A percentile compares a stretch with the other conserved stretches of the same genome.
Evolutionary conservation across 352 stramenopile species (phyloP).

Genomic region (Globisporangium paddicum): DNA sequence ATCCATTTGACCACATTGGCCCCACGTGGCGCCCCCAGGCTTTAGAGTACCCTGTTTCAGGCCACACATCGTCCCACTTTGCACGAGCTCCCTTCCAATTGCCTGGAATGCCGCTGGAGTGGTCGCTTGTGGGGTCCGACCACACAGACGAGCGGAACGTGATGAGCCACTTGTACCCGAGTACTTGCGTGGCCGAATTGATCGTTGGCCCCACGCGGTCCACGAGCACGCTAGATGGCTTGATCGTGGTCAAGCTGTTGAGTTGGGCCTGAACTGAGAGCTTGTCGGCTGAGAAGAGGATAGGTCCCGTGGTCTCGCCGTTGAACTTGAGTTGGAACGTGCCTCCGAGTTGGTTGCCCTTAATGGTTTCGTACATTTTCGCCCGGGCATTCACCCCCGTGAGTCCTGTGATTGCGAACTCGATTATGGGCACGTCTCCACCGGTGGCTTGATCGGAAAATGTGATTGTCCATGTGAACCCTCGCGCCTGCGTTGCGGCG

Average conservation of each 20-base stretch:
- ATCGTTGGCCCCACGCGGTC: slow-evolving; percentile 38
- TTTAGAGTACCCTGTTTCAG: slow-evolving; percentile 91
- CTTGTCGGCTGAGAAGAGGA: slow-evolving; percentile 82
- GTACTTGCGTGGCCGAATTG: slow-evolving; percentile 57
- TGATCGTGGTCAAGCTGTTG: slow-evolving; percentile 91
- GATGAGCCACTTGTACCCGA: slow-evolving; percentile 88
- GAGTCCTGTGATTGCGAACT: slow-evolving; percentile 30
- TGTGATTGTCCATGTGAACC: slow-evolving; percentile 81
- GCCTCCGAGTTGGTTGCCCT: slow-evolving; percentile 87
- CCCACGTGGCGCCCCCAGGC: slow-evolving; percentile 96
- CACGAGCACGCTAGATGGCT: slow-evolving; percentile 89
- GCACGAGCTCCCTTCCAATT: slow-evolving; percentile 90
- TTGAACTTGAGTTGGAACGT: slow-evolving; percentile 93
- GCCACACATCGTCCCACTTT: slow-evolving; percentile 89
- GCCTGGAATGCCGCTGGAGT: slow-evolving; percentile 75
- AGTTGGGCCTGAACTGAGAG: slow-evolving; percentile 85
- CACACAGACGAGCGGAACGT: slow-evolving; percentile 93
- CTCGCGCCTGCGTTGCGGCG: slow-evolving; percentile 49
- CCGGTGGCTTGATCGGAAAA: slow-evolving; percentile 60
- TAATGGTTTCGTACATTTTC: slow-evolving; percentile 62
- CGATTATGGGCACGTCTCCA: slow-evolving; percentile 75
- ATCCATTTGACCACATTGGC: slow-evolving; percentile 48
- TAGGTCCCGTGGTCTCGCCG: slow-evolving; percentile 90
- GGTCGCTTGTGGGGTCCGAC: slow-evolving; percentile 89
- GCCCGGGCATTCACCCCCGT: slow-evolving; percentile 30